Evolutionary conservation across 108 stramenopile genomes (phyloP), one percentile per base, ranked within the genome.

Genomic region (Stephanodiscus triporus): DNA sequence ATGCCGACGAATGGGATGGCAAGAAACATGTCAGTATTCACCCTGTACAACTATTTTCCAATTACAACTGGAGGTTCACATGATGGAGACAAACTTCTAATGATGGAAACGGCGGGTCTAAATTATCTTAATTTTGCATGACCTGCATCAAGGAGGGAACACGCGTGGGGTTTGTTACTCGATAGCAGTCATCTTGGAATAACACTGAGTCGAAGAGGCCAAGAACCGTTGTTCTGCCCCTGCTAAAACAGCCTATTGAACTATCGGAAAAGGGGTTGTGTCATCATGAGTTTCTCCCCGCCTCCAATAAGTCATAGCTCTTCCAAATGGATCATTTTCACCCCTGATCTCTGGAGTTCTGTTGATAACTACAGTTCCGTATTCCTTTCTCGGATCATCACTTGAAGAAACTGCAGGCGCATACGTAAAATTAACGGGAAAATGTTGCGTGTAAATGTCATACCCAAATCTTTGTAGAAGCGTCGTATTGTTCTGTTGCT

Each of bases 281-380:
- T 91, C 90, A 30, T 77, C 66, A 26, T 83, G 56, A 9, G 93
- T 91, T 48, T 88, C 78, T 55, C 76, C 59, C 0, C 77, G 73
- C 65, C 93, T 75, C 93, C 93, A 94, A 2, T 55, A 37, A 22
- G 75, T 82, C 88, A 91, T 87, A 9, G 74, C 68, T 53, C 93
- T 72, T 22, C 93, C 93, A 72, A 76, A 94, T 13, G 78, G 81
- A 75, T 83, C 85, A 49, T 82, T 68, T 19, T 53, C 60, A 9
- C 75, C 70, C 37, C 93, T 76, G 19, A 94, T 67, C 55, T 84
- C 77, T 10, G 84, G 61, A 19, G 84, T 67, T 51, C 45, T 43
- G 65, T 86, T 86, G 26, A 86, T 72, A 48, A 59, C 26, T 11
- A 83, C 48, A 1, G 53, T 24, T 36, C 75, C 65, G 36, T n/a